phyloP scores from a whole-genome alignment of 306 rosid species.

The Casuarina equisetifolia region DNA sequence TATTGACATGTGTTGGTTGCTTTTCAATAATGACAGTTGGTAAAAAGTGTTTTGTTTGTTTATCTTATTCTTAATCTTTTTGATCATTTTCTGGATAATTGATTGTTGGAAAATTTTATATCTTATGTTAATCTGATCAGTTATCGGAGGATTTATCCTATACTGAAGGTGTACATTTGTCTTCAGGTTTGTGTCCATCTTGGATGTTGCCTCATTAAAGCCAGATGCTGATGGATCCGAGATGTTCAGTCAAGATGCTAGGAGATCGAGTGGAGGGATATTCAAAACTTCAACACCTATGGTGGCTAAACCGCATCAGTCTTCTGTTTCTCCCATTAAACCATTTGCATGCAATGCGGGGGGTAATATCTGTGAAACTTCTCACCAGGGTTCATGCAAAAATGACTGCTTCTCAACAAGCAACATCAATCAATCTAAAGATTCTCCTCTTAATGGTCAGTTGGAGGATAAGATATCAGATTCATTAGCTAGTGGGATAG shows the following conservation, averaged over 20 bases:
- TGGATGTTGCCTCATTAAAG: slow-evolving; percentile 89
- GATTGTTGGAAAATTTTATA: slow-evolving; percentile 10
- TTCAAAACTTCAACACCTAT: slow-evolving; percentile 69
- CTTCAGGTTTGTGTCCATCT: slow-evolving; percentile 84
- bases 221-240: slow-evolving; percentile 53
- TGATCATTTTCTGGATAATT: background rate
- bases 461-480: slow-evolving; percentile 26
- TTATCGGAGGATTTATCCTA: slow-evolving; percentile 25
- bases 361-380: slow-evolving; percentile 45
- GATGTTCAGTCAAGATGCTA: slow-evolving; percentile 42
- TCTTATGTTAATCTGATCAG: slow-evolving; percentile 15
- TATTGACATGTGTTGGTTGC: background rate
- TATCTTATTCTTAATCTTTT: background rate
- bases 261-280: slow-evolving; percentile 50
- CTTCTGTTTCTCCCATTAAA: slow-evolving; percentile 36
- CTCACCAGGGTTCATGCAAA: slow-evolving; percentile 40
- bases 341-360: slow-evolving; percentile 37
- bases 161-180: slow-evolving; percentile 25
- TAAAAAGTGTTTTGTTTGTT: background rate
- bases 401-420: slow-evolving; percentile 30
- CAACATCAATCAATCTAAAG: slow-evolving; percentile 30
- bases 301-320: slow-evolving; percentile 61
- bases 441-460: slow-evolving; percentile 32
- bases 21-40: background rate
- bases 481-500: slow-evolving; percentile 40